Evolutionary conservation across 768 basidiomycete genomes (phyloP).

Genomic region (Amanita molliuscula): DNA sequence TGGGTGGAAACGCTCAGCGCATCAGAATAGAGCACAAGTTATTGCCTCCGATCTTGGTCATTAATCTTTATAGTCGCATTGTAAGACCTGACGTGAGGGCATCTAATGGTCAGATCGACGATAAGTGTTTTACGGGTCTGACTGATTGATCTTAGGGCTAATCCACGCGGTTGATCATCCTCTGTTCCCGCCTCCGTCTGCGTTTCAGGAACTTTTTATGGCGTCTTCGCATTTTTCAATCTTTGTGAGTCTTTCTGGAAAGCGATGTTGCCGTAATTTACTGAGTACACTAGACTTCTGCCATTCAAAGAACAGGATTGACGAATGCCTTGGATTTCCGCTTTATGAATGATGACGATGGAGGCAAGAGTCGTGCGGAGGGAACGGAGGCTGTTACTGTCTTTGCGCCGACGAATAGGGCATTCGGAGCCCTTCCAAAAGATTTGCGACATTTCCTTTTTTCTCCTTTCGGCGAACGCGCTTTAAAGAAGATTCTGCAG

Average conservation of each 20-base stretch:
- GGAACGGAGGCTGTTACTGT: conserved; percentile 38
- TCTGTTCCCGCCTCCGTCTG: conserved; percentile 42
- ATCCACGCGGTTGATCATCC: conserved; percentile 48
- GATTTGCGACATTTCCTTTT: conserved; percentile 46
- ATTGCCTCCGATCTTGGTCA: conserved; percentile 22
- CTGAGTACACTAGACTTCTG: conserved; percentile 33
- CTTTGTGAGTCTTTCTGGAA: conserved; percentile 23
- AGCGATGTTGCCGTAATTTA: not conserved
- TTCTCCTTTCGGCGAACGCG: conserved; percentile 44
- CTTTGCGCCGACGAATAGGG: conserved; percentile 45
- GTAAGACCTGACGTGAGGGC: conserved; percentile 30
- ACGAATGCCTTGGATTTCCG: conserved; percentile 36
- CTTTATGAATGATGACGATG: conserved; percentile 24
- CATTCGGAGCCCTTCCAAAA: conserved; percentile 36
- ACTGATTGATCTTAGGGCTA: conserved; percentile 20
- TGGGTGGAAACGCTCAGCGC: conserved; percentile 35
- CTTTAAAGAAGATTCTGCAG: conserved; percentile 41
- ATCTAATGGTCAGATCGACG: conserved; percentile 34
- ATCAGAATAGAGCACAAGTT: conserved; percentile 25
- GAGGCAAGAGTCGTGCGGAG: conserved; percentile 26
- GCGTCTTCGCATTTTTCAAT: conserved; percentile 34
- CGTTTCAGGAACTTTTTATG: conserved; percentile 37
- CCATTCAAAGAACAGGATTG: conserved; percentile 40
- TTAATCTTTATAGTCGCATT: conserved; percentile 43
- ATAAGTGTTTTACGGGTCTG: not conserved